Base-by-base conservation (phyloP, 108 stramenopile genomes). In the Skeletonema costatum region DNA sequence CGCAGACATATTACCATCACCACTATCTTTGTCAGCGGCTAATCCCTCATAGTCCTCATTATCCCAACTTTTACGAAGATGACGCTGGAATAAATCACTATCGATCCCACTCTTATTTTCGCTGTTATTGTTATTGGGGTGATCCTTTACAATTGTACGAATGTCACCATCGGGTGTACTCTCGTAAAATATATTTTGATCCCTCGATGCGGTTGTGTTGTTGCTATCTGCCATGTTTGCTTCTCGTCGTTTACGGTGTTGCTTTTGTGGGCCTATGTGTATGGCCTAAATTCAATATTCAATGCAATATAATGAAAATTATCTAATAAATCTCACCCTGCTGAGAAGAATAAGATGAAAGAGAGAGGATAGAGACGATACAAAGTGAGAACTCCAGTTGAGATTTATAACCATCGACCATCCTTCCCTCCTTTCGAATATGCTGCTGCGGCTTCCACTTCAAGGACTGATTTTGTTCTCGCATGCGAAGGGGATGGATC, bases 151-250 rank as follows among this genome's bases (percentile, higher is more conserved):
- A 17, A 71, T 56, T 36, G 33, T 71, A 17, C 60, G 56, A 61
- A 71, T 71, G 21, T 71, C 70, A 32, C 70, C 70, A 16, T 71
- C 70, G 14, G 56, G 58, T 21, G 70, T 71, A 31, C 59, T 71
- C 30, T 71, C 67, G 11, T 68, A 68, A 68, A 68, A 30, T 44
- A 68, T 17, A 17, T 51, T 51, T 51, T 19, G 50, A 17, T 51
- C 50, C 50, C 50, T 51, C 50, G 46, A 48, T 1, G 46, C 13
- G 13, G 13, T 48, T 11, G 50, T 51, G 19, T 17, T 51, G 12
- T 19, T 51, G 17, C 17, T 51, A 6, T 51, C 50, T 19, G 50
- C 50, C 50, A 51, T 19, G n/a, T 51, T 51, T 41, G 39, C 39
- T 41, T 41, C 39, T 41, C 39, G 39, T 12, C 39, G 10, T 41